Base-by-base conservation (phyloP, 2,329 filamentous ascomycete species). In the Aspergillus arachidicola region DNA sequence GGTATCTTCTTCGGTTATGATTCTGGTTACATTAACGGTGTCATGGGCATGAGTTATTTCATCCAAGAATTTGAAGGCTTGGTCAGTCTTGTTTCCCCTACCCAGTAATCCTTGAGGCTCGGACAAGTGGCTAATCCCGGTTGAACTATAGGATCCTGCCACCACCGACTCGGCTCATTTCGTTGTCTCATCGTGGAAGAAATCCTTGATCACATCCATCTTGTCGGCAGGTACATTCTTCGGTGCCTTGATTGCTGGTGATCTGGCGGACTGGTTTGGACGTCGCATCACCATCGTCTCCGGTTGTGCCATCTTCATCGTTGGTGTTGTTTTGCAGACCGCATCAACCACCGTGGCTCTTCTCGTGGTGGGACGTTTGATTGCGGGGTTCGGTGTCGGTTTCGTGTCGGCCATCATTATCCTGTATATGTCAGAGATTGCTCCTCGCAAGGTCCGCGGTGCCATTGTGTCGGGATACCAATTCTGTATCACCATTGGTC, bases 361-460 rank as follows among this genome's bases (percentile, higher is more conserved):
- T 65, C 87, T 93, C 64, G 89, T 92, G 26, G 85, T 86, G 62
- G 91, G 91, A 76, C 91, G 91, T 84, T 80, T 93, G 62, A 80
- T 94, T 71, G 89, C 91, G 55, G 91, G 91, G 76, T 76, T 93
- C 61, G 91, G 91, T 83, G 90, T 93, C 71, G 91, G 91, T 74
- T 93, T 93, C 75, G 90, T 91, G 69, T 92, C 90, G 10, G 90
- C 91, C 72, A 88, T 93, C 72, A 88, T 93, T 78, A 92, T 93
- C 74, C 83, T 93, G 65, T 94, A 95, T 86, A 94, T 95, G 91
- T 92, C 89, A 56, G 92, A 94, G 80, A 92, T 94, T 75, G 77
- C 79, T 43, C 89, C 90, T 63, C 86, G 85, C 77, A 92, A 91
- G 78, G 89, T 95, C 68, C 87, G 91, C 73, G 91, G 91, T 73